These are phyloP conservation scores for Neovahlkampfia damariscottae DNA, from an alignment of 78 protist species.

Conservation along the genomic window DNA sequence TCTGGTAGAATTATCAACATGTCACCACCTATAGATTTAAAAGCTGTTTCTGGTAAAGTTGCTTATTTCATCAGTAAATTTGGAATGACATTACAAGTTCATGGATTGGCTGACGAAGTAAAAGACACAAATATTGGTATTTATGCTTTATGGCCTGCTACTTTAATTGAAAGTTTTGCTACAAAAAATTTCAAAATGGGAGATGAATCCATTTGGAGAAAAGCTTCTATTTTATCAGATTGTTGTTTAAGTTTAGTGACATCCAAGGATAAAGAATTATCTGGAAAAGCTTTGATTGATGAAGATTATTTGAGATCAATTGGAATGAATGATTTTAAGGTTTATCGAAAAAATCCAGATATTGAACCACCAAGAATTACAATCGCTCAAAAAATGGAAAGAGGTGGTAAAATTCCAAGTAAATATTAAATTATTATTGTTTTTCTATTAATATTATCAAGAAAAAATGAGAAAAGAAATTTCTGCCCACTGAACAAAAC, in stretches of 20 bases:
- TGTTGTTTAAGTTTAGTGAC: neutral
- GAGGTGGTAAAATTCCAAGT: no score
- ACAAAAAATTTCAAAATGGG: constrained; percentile 14
- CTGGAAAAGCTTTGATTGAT: constrained; percentile 6
- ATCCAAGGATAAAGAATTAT: neutral
- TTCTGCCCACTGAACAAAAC: no score
- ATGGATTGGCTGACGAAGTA: constrained; percentile 16
- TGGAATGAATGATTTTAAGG: no score
- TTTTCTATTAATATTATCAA: no score
- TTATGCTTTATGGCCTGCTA: constrained; percentile 17
- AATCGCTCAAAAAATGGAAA: no score
- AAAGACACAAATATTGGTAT: neutral
- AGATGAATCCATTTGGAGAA: neutral
- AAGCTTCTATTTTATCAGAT: constrained; percentile 2
- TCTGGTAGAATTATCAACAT: neutral
- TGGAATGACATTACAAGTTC: constrained; percentile 10
- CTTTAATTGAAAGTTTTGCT: constrained; percentile 3
- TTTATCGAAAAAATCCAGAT: no score
- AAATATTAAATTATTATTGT: no score
- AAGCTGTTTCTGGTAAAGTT: neutral
- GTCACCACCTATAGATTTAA: constrained; percentile 20
- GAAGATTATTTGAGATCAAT: neutral
- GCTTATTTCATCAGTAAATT: constrained; percentile 16
- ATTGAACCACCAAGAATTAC: no score
- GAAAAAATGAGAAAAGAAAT: no score